Conservation (phyloP, 306 rosid species). For the Medicago lupulina region DNA sequence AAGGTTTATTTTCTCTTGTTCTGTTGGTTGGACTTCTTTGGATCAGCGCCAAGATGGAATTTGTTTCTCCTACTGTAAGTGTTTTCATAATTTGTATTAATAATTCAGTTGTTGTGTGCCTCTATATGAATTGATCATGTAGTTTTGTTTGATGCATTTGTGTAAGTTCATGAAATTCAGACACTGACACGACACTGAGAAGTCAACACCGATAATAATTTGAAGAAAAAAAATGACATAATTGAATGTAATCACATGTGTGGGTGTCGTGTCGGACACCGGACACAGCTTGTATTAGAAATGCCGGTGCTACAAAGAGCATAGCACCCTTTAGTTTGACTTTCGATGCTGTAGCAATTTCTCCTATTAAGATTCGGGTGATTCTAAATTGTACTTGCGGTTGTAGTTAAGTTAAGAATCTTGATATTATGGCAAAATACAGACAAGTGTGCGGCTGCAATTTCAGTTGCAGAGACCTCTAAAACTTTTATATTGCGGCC, state of each 20-base stretch:
- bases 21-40: conserved; percentile 71
- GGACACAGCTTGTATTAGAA: too few species aligned
- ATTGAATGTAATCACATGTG: too few species aligned
- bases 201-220: neutral
- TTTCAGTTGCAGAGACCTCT: neutral
- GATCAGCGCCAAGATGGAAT: conserved; percentile 59
- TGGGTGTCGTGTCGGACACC: too few species aligned
- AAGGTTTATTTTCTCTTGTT: conserved; percentile 73
- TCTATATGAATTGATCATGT: conserved; percentile 13
- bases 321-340: neutral
- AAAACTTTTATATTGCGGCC: neutral
- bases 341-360: neutral
- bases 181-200: neutral
- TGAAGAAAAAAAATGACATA: too few species aligned
- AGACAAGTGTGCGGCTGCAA: neutral
- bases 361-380: conserved; percentile 23
- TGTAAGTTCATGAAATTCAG: conserved; percentile 8
- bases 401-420: neutral
- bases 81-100: conserved; percentile 29
- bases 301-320: too few species aligned
- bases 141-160: conserved; percentile 15
- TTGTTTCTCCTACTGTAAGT: conserved; percentile 77
- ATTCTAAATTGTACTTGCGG: neutral
- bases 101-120: conserved; percentile 11
- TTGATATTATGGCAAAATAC: neutral